phyloP scores from a whole-genome alignment of 2,329 filamentous ascomycete genomes.

The Pseudogymnoascus pannorum region DNA sequence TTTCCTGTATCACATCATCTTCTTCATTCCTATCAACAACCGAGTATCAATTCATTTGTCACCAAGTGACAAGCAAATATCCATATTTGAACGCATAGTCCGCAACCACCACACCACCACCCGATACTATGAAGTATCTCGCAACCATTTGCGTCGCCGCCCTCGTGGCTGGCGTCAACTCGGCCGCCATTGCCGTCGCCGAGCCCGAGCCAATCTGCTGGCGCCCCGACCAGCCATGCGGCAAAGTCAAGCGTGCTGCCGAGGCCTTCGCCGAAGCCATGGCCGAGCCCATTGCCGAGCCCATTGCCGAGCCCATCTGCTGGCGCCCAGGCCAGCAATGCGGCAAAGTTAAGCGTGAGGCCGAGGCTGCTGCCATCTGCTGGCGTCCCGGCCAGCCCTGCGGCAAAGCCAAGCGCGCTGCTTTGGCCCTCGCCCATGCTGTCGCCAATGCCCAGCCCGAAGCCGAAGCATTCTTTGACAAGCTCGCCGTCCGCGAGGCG shows the following conservation, averaged over 20 bases:
- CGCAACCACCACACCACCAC: slow-evolving; percentile 10
- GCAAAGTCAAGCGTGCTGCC: slow-evolving; percentile 29
- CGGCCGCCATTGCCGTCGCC: slow-evolving; percentile 24
- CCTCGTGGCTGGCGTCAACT: slow-evolving; percentile 32
- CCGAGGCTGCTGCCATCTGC: slow-evolving; percentile 27
- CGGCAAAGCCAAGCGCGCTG: slow-evolving; percentile 37
- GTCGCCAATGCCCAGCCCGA: slow-evolving; percentile 15
- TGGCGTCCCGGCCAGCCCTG: slow-evolving; percentile 35
- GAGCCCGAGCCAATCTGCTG: slow-evolving; percentile 21
- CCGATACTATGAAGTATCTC: slow-evolving; percentile 41
- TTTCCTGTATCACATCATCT: background rate
- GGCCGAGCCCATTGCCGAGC: slow-evolving; percentile 20
- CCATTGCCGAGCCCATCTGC: slow-evolving; percentile 9
- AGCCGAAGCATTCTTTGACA: slow-evolving; percentile 10
- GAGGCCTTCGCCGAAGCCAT: slow-evolving; percentile 25
- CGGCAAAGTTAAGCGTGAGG: slow-evolving; percentile 21
- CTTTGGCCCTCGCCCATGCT: slow-evolving; percentile 31
- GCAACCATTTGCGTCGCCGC: slow-evolving; percentile 34
- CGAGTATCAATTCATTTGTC: slow-evolving; percentile 13
- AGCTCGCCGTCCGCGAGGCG: background rate
- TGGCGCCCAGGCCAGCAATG: slow-evolving; percentile 16
- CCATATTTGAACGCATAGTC: slow-evolving; percentile 14
- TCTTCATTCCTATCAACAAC: background rate
- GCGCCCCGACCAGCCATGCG: slow-evolving; percentile 24
- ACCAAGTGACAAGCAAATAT: slow-evolving; percentile 13